Percentiles rank a stretch among this genome's conserved stretches.
phyloP scores from a whole-genome alignment of 2,329 filamentous ascomycete genomes.

The Pseudogymnoascus sp. region DNA sequence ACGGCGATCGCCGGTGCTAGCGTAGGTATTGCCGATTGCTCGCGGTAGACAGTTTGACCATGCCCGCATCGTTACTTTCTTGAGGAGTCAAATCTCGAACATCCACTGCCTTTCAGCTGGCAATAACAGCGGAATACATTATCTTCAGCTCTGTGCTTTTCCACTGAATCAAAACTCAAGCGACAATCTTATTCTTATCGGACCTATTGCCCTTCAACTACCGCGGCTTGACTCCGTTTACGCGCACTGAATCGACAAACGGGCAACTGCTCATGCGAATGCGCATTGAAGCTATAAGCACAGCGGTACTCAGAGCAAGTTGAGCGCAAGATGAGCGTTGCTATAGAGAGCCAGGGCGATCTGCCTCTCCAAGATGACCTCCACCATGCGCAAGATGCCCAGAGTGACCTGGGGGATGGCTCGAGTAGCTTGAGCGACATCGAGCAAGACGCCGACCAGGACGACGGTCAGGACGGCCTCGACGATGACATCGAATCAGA shows the following conservation, averaged over 20 bases:
- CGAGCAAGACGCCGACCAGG: constrained; percentile 54
- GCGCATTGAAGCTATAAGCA: neutral
- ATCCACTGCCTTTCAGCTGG: constrained; percentile 3
- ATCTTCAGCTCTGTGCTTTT: neutral
- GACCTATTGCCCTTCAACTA: neutral
- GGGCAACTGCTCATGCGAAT: constrained; percentile 1
- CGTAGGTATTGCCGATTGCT: constrained; percentile 7
- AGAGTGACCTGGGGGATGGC: constrained; percentile 49
- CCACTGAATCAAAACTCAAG: neutral
- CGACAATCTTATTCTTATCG: neutral
- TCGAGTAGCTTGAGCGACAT: constrained; percentile 93
- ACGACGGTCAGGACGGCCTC: constrained; percentile 55
- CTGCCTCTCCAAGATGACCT: constrained; percentile 24
- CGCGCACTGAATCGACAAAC: constrained; percentile 8
- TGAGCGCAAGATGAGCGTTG: constrained; percentile 25
- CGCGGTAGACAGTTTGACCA: constrained; percentile 8
- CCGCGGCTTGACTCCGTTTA: neutral
- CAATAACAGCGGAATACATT: constrained; percentile 8
- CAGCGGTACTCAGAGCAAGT: constrained; percentile 10
- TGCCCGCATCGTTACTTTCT: constrained; percentile 8
- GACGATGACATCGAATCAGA: constrained; percentile 50
- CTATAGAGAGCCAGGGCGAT: constrained; percentile 23
- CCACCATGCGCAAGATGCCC: constrained; percentile 23
- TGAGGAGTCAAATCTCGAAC: constrained; percentile 2
- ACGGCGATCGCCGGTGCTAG: constrained; percentile 10